Evolutionary conservation across 805 yeast genomes (phyloP).

Genomic region (Saccharomycopsis fermentans): DNA sequence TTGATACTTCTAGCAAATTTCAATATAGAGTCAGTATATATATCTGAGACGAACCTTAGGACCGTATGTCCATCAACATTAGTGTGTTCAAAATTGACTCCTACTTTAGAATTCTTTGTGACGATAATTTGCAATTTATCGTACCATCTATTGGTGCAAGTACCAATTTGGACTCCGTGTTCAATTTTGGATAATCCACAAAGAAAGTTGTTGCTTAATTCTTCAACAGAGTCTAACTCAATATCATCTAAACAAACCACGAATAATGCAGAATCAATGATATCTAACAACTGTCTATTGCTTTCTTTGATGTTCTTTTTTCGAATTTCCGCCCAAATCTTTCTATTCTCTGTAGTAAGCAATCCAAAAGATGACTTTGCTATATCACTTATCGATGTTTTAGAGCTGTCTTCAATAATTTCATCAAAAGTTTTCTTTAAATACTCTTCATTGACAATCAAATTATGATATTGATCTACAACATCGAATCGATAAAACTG

Average conservation of each 20-base stretch:
- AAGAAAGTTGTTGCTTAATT: conserved; percentile 71
- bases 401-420: conserved; percentile 62
- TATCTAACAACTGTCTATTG: conserved; percentile 64
- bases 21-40: conserved; percentile 82
- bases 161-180: conserved; percentile 84
- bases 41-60: conserved; percentile 75
- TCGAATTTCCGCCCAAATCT: conserved; percentile 77
- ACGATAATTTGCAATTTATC: conserved; percentile 84
- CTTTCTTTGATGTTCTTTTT: conserved; percentile 31
- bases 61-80: conserved; percentile 97
- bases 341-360: conserved; percentile 79
- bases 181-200: conserved; percentile 76
- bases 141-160: conserved; percentile 92
- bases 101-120: conserved; percentile 84
- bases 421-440: conserved; percentile 64
- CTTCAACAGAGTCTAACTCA: conserved; percentile 46
- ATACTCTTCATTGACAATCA: conserved; percentile 66
- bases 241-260: conserved; percentile 77
- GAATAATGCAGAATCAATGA: conserved; percentile 75
- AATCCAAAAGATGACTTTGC: conserved; percentile 85
- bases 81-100: conserved; percentile 87
- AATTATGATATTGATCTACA: conserved; percentile 58
- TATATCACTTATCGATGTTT: conserved; percentile 45
- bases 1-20: conserved; percentile 80
- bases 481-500: conserved; percentile 96